Conservation (phyloP, 2,329 filamentous ascomycete species). For the Cercospora sp. region DNA sequence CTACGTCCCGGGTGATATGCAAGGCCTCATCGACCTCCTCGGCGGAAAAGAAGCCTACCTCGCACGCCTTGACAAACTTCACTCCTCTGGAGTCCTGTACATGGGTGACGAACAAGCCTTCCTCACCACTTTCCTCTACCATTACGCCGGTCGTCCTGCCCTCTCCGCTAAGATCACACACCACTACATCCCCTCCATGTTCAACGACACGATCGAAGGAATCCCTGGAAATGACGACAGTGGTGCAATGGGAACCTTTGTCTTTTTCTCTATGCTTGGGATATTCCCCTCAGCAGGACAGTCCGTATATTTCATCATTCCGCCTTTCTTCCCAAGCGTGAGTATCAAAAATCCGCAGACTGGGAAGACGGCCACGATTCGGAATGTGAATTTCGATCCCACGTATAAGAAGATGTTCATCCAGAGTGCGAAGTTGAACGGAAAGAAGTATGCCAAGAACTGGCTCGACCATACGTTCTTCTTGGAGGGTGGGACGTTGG, state of each 20-base stretch:
- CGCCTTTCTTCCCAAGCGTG: conserved; percentile 63
- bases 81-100: conserved; percentile 51
- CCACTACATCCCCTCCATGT: conserved; percentile 60
- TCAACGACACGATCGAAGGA: conserved; percentile 56
- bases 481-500: conserved; percentile 61
- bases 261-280: conserved; percentile 69
- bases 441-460: conserved; percentile 60
- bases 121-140: conserved; percentile 59
- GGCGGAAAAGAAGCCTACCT: conserved; percentile 26
- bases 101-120: conserved; percentile 37
- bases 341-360: conserved; percentile 58
- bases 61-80: conserved; percentile 57
- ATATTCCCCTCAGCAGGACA: conserved; percentile 69
- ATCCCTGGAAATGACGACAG: conserved; percentile 71
- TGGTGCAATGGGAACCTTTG: conserved; percentile 71
- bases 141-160: conserved; percentile 65
- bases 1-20: conserved; percentile 28
- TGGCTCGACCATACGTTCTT: conserved; percentile 71
- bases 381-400: conserved; percentile 49
- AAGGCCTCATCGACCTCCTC: conserved; percentile 23
- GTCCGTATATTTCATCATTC: conserved; percentile 51
- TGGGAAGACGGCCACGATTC: conserved; percentile 52
- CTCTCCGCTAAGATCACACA: conserved; percentile 61
- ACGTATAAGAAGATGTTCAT: conserved; percentile 56
- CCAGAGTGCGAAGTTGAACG: conserved; percentile 67